Evolutionary conservation across 129 eudicot genomes (phyloP).

Genomic region (Arctium minus): DNA sequence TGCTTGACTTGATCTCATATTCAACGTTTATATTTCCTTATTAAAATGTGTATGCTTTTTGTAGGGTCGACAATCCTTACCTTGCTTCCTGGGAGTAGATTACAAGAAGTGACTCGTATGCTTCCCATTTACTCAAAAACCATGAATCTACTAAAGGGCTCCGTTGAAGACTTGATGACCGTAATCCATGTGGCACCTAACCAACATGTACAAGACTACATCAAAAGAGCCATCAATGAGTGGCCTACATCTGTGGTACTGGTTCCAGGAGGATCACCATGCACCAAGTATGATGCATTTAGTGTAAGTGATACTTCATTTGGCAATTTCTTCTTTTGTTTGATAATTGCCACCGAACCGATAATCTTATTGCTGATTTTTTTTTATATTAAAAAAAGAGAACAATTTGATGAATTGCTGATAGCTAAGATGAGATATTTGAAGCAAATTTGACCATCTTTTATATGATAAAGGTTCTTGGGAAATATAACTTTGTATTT

Average conservation of each 20-base stretch:
- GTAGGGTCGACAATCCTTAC: conserved; percentile 50
- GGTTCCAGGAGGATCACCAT: conserved; percentile 57
- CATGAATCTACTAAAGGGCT: conserved; percentile 45
- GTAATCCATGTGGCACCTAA: conserved; percentile 89
- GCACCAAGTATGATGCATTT: conserved; percentile 61
- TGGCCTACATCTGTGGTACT: conserved; percentile 57
- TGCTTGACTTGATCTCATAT: background rate
- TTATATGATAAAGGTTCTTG: background rate
- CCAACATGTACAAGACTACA: conserved; percentile 58
- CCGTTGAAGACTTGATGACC: conserved; percentile 43
- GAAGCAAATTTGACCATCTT: background rate
- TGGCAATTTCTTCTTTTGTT: background rate
- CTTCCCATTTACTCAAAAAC: conserved; percentile 70
- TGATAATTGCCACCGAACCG: background rate
- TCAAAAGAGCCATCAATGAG: conserved; percentile 32
- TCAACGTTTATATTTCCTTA: background rate
- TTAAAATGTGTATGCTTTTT: background rate
- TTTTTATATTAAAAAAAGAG: background rate
- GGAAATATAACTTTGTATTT: background rate
- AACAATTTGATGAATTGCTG: background rate
- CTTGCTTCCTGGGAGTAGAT: conserved; percentile 94
- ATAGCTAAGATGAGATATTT: background rate
- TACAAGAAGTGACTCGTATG: conserved; percentile 92
- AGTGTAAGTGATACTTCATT: conserved; percentile 41
- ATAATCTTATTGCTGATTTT: background rate